Evolutionary conservation across 208 protist genomes (phyloP).

Genomic region (Herpetomonas muscarum): DNA sequence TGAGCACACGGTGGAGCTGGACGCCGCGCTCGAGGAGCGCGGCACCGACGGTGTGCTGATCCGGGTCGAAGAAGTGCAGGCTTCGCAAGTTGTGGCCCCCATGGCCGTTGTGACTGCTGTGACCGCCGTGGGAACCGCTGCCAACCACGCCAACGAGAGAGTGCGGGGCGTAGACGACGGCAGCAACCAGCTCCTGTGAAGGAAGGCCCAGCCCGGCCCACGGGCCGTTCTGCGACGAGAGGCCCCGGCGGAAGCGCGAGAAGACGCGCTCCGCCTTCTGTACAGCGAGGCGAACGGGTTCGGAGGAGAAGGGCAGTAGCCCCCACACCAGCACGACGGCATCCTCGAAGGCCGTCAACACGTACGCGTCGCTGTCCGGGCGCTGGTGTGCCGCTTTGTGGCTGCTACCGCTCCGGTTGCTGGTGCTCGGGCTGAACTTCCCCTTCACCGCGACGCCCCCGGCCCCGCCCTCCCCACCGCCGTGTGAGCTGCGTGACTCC

Average conservation of each 20-base stretch:
- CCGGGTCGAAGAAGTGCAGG: conserved; percentile 56
- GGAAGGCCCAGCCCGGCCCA: conserved; percentile 36
- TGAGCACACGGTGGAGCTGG: conserved; percentile 19
- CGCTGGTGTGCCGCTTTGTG: too few relatives aligned
- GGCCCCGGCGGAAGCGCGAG: conserved; percentile 32
- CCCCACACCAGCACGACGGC: conserved; percentile 64
- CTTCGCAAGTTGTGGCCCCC: conserved; percentile 10
- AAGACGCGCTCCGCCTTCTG: conserved; percentile 45
- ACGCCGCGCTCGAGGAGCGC: conserved; percentile 43
- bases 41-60: conserved; percentile 35
- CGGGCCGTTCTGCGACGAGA: conserved; percentile 47
- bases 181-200: conserved; percentile 39
- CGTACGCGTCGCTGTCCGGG: conserved; percentile 44
- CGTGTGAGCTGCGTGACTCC: too few relatives aligned
- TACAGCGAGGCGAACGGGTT: conserved; percentile 56
- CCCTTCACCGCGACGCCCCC: too few relatives aligned
- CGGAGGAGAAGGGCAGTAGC: conserved; percentile 48
- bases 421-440: too few relatives aligned
- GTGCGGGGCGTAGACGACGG: conserved; percentile 51
- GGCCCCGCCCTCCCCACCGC: too few relatives aligned
- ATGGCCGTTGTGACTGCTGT: not conserved
- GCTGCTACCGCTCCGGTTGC: too few relatives aligned
- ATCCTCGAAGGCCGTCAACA: conserved; percentile 52
- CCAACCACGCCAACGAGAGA: conserved; percentile 55
- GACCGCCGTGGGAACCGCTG: too few relatives aligned